phyloP scores from a whole-genome alignment of 495 filamentous ascomycete genomes.

The Xylaria palmicola region DNA sequence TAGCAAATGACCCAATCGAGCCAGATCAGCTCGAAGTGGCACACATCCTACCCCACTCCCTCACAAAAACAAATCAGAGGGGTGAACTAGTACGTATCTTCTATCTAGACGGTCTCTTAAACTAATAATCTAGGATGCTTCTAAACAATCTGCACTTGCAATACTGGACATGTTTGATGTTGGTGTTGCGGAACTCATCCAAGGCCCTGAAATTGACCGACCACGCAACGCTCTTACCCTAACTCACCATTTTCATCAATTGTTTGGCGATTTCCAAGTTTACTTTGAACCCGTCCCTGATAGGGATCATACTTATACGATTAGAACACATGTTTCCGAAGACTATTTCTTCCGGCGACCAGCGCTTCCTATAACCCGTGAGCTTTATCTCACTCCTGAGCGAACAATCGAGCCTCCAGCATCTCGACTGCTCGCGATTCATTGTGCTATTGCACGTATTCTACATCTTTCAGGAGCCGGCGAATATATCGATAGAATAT shows the following conservation, averaged over 20 bases:
- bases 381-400: conserved; percentile 27
- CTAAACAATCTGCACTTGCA: conserved; percentile 12
- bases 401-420: conserved; percentile 30
- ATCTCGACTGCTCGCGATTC: conserved; percentile 32
- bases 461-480: conserved; percentile 37
- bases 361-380: conserved; percentile 28
- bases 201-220: conserved; percentile 20
- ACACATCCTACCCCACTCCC: conserved; percentile 6
- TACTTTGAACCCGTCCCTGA: conserved; percentile 17
- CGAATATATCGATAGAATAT: conserved; percentile 35
- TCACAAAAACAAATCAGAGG: background rate
- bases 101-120: background rate
- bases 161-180: conserved; percentile 18
- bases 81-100: conserved; percentile 11
- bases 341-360: conserved; percentile 27
- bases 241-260: conserved; percentile 1
- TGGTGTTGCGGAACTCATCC: conserved; percentile 17
- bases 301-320: conserved; percentile 23
- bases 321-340: conserved; percentile 23
- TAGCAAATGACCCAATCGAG: conserved; percentile 5
- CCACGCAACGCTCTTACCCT: conserved; percentile 20
- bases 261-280: conserved; percentile 19
- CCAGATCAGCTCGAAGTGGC: conserved; percentile 3
- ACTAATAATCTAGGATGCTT: conserved; percentile 8
- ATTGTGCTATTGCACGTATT: conserved; percentile 36